Base-by-base conservation (phyloP, 495 filamentous ascomycete genomes). In the Chaetomium fimeti region DNA sequence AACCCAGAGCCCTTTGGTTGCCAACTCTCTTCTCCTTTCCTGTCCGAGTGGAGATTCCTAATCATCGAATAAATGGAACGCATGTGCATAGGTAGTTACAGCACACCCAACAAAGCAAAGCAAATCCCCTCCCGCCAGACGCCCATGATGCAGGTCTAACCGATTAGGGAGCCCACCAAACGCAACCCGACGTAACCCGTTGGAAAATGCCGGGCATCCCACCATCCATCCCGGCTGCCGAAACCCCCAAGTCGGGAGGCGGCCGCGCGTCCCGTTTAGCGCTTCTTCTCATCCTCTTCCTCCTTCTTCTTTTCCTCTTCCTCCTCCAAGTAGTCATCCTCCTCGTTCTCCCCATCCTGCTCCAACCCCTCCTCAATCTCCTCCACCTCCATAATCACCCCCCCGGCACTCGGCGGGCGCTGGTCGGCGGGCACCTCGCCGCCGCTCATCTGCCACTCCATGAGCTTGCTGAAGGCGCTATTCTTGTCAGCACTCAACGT, bases 401-500 rank as follows among this genome's bases (percentile, higher is more conserved):
- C 29, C 11, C 71, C 73, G 0, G 57, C 58, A 18, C 48, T 32
- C 60, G 68, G 58, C 15, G 65, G 68, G 43, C 57, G 61, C 13
- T 62, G 63, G 0, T 71, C 71, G 3, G 64, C 22, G 0, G 76
- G 70, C 0, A 77, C 75, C 45, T 95, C 91, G 12, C 88, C 88
- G 16, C 92, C 95, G 66, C 84, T 93, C 84, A 98, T 89, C 78
- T 98, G 94, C 95, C 95, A 98, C 74, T 98, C 92, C 94, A 98
- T 98, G 55, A 98, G 80, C 77, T 90, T 91, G 32, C 86, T 92
- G 72, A 98, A 98, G 8, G 92, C 90, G 45, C 93, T 93, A 27
- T 88, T 77, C 5, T 81, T 82, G 43, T 89, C 86, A 22, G 81
- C 76, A 67, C 87, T 89, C 28, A 98, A 81, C 62, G 91, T 85